phyloP scores from a whole-genome alignment of 441 rosid species.

The Gossypium trilobum region DNA sequence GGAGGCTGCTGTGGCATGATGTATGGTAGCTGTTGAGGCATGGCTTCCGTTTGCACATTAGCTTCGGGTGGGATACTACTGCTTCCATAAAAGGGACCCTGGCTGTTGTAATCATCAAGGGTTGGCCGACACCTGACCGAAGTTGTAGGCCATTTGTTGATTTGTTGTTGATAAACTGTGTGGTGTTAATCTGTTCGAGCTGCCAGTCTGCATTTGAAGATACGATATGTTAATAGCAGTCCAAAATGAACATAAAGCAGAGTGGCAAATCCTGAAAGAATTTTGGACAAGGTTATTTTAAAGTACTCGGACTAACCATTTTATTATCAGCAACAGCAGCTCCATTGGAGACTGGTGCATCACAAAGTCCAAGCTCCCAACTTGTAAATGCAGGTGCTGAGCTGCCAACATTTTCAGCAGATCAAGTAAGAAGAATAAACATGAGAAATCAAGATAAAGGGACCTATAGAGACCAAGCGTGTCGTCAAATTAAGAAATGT shows the following conservation, averaged over 20 bases:
- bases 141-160: neutral
- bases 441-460: neutral
- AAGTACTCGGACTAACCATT: slow-evolving; percentile 16
- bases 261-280: neutral
- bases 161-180: slow-evolving; percentile 18
- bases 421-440: slow-evolving; percentile 10
- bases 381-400: slow-evolving; percentile 5
- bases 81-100: slow-evolving; percentile 7
- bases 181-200: slow-evolving; percentile 17
- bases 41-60: neutral
- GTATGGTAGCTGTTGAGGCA: slow-evolving; percentile 12
- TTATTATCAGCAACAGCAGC: slow-evolving; percentile 8
- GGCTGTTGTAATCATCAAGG: slow-evolving; percentile 14
- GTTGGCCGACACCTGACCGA: slow-evolving; percentile 6
- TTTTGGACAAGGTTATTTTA: neutral
- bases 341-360: slow-evolving; percentile 20
- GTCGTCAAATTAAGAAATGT: neutral
- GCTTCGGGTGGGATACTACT: neutral
- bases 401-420: neutral
- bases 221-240: neutral
- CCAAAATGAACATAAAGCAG: neutral
- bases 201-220: slow-evolving; percentile 22
- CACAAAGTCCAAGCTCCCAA: slow-evolving; percentile 29
- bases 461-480: neutral
- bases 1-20: neutral